Evolutionary conservation across 805 yeast species (phyloP).

Genomic region (Candida ortonii): DNA sequence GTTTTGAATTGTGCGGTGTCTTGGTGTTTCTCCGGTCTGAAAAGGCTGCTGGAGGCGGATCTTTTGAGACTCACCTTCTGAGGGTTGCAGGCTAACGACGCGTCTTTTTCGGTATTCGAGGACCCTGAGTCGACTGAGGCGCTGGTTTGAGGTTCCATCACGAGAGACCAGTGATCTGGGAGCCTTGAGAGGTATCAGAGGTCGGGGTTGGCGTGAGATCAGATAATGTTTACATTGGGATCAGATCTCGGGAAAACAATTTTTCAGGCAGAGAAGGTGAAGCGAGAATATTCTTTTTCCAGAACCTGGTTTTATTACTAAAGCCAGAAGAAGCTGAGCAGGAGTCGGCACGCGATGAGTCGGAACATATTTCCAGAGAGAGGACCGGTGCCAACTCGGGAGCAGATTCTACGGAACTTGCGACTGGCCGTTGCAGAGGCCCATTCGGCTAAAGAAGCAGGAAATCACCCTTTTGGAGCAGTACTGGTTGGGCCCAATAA

Average conservation of each 20-base stretch:
- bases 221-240: too few relatives aligned
- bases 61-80: slow-evolving; percentile 1
- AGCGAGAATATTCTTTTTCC: not conserved
- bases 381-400: slow-evolving; percentile 10
- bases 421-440: slow-evolving; percentile 20
- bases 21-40: too few relatives aligned
- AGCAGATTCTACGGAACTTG: slow-evolving; percentile 8
- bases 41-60: slow-evolving; percentile 1
- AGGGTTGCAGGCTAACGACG: not conserved
- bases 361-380: slow-evolving; percentile 17
- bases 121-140: too few relatives aligned
- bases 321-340: too few relatives aligned
- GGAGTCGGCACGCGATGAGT: not conserved
- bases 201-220: too few relatives aligned
- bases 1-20: too few relatives aligned
- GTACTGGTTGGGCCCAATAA: slow-evolving; percentile 28
- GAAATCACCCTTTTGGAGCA: slow-evolving; percentile 32
- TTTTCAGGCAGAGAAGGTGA: not conserved
- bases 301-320: not conserved
- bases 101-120: slow-evolving; percentile 3
- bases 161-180: too few relatives aligned
- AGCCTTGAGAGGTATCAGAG: too few relatives aligned
- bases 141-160: too few relatives aligned
- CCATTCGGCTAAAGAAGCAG: slow-evolving; percentile 18
- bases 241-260: too few relatives aligned